phyloP scores from a whole-genome alignment of 2,329 filamentous ascomycete species.

The Colletotrichum shisoi region DNA sequence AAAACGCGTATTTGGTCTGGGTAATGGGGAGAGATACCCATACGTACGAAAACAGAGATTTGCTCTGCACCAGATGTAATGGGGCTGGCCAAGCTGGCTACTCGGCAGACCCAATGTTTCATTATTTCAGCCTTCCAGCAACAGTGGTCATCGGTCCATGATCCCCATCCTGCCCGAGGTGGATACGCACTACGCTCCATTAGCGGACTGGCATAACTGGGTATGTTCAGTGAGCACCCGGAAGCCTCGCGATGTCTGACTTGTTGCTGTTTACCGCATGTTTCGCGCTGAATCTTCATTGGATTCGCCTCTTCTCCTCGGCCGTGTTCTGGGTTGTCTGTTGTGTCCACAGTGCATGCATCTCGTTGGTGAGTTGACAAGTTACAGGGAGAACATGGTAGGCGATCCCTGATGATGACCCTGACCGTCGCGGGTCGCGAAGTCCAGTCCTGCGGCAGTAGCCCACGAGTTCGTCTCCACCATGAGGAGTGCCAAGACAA shows the following conservation, averaged over 20 bases:
- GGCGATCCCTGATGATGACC: slow-evolving; percentile 34
- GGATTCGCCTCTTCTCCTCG: slow-evolving; percentile 17
- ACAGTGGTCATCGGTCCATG: slow-evolving; percentile 19
- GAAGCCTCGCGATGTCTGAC: slow-evolving; percentile 13
- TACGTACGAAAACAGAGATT: too few relatives aligned
- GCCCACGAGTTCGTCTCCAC: slow-evolving; percentile 27
- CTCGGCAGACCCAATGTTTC: slow-evolving; percentile 20
- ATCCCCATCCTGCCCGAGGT: slow-evolving; percentile 22
- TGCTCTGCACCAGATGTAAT: neutral
- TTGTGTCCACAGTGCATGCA: neutral
- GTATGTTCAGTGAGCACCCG: neutral
- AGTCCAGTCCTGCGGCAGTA: slow-evolving; percentile 21
- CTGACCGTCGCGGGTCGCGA: slow-evolving; percentile 29
- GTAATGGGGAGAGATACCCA: neutral
- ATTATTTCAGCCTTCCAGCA: slow-evolving; percentile 26
- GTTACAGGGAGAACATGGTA: slow-evolving; percentile 31
- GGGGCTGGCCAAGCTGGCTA: slow-evolving; percentile 12
- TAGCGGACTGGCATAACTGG: slow-evolving; percentile 4
- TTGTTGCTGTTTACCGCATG: neutral
- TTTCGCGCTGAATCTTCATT: slow-evolving; percentile 12
- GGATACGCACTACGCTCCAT: slow-evolving; percentile 18
- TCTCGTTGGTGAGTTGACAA: slow-evolving; percentile 30
- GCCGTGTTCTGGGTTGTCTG: slow-evolving; percentile 2
- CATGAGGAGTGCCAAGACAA: slow-evolving; percentile 26
- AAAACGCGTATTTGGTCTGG: slow-evolving; percentile 7